These are phyloP conservation scores for Selenicereus undatus DNA, from an alignment of 148 eudicot genomes.

Conservation along the genomic window DNA sequence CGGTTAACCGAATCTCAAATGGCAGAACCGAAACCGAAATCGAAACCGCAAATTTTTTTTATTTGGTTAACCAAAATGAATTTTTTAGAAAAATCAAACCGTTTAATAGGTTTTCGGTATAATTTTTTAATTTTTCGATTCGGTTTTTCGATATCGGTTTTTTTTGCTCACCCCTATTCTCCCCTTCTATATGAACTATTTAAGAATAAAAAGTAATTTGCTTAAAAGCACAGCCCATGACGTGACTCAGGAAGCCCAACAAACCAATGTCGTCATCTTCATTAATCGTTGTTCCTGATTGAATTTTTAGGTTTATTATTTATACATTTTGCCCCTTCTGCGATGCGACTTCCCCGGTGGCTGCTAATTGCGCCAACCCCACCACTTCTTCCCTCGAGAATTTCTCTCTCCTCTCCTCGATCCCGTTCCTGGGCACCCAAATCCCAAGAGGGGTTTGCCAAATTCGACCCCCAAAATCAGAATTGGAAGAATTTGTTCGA, in stretches of 20 bases:
- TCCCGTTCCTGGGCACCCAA: background rate
- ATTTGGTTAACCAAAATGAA: too few species aligned
- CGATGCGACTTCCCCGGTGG: constrained; percentile 4
- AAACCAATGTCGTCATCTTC: background rate
- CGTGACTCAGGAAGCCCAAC: background rate
- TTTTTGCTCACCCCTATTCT: too few species aligned
- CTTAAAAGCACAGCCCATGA: constrained; percentile 3
- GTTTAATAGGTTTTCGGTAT: too few species aligned
- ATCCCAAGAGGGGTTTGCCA: background rate
- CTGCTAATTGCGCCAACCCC: constrained; percentile 34
- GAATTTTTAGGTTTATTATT: constrained; percentile 1
- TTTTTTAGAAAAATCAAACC: too few species aligned
- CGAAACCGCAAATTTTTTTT: too few species aligned
- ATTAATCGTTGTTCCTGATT: background rate
- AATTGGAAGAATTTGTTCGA: background rate
- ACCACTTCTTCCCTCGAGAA: constrained; percentile 13
- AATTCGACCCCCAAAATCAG: background rate
- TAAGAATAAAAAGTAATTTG: too few species aligned
- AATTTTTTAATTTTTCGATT: too few species aligned
- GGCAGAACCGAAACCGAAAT: too few species aligned
- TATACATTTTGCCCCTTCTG: background rate
- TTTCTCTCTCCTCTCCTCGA: constrained; percentile 7
- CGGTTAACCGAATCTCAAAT: too few species aligned
- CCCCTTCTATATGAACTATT: too few species aligned
- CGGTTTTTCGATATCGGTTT: too few species aligned